Evolutionary conservation across 1,284 basidiomycete genomes (phyloP).

Genomic region (Ceratobasidium theobromae): DNA sequence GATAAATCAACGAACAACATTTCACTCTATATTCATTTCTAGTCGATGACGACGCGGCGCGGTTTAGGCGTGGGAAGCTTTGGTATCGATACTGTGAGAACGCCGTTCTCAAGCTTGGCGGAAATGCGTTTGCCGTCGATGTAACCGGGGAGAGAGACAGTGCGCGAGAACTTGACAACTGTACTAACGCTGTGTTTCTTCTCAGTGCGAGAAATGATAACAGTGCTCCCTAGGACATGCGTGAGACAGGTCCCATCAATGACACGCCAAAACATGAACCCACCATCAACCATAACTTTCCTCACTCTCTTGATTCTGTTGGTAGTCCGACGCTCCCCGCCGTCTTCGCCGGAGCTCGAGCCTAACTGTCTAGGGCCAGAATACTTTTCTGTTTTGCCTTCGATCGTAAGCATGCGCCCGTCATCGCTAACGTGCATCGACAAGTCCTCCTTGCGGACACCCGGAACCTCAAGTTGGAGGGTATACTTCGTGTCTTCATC

Average conservation of each 20-base stretch:
- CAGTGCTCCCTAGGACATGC: neutral
- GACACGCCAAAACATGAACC: neutral
- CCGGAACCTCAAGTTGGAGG: constrained; percentile 74
- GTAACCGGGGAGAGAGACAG: constrained; percentile 27
- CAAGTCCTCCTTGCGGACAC: constrained; percentile 74
- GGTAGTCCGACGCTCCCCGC: neutral
- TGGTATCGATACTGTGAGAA: constrained; percentile 32
- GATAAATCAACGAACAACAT: neutral
- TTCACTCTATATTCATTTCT: constrained; percentile 9
- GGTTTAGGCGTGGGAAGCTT: constrained; percentile 22
- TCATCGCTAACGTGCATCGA: constrained; percentile 67
- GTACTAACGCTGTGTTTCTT: constrained; percentile 16
- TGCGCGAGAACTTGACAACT: constrained; percentile 29
- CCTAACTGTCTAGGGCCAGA: neutral
- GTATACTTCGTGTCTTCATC: constrained; percentile 67
- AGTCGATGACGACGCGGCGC: constrained; percentile 29
- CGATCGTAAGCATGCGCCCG: constrained; percentile 68
- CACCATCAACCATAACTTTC: constrained; percentile 20
- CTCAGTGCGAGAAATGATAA: constrained; percentile 16
- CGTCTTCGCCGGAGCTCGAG: neutral
- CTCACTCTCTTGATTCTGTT: constrained; percentile 7
- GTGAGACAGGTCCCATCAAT: neutral
- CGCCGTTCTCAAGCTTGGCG: constrained; percentile 33
- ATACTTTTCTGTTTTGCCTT: constrained; percentile 53
- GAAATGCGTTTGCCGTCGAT: constrained; percentile 22